These are phyloP conservation scores for Elymus sibiricus DNA, from an alignment of 176 grass and related monocot genomes.

Conservation along the genomic window DNA sequence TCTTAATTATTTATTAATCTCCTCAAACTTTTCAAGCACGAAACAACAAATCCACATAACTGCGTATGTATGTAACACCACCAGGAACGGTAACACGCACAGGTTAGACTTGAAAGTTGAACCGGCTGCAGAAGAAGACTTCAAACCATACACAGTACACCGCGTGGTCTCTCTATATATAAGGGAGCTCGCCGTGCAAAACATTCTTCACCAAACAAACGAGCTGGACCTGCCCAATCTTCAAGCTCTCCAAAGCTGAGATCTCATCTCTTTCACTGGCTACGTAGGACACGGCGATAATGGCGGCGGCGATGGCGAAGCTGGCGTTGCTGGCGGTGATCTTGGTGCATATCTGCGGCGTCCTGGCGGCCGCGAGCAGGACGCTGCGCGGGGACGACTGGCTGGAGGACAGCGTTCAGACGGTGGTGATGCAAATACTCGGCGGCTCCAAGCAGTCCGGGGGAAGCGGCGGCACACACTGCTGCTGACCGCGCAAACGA, in stretches of 20 bases:
- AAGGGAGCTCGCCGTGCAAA: background rate
- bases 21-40: background rate
- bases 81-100: background rate
- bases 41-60: background rate
- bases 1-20: background rate
- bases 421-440: background rate
- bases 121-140: background rate
- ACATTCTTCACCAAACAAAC: background rate
- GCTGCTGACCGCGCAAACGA: background rate
- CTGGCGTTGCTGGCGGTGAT: background rate
- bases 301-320: background rate
- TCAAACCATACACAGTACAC: background rate
- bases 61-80: background rate
- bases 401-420: background rate
- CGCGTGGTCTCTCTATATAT: background rate
- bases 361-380: background rate
- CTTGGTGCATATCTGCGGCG: background rate
- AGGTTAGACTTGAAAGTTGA: background rate
- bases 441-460: background rate
- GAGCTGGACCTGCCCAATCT: background rate
- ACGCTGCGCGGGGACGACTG: background rate
- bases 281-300: background rate
- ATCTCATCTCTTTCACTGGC: background rate
- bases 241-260: background rate
- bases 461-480: background rate